phyloP scores from a whole-genome alignment of 23 red algal genomes.

The Gracilaria caudata region DNA sequence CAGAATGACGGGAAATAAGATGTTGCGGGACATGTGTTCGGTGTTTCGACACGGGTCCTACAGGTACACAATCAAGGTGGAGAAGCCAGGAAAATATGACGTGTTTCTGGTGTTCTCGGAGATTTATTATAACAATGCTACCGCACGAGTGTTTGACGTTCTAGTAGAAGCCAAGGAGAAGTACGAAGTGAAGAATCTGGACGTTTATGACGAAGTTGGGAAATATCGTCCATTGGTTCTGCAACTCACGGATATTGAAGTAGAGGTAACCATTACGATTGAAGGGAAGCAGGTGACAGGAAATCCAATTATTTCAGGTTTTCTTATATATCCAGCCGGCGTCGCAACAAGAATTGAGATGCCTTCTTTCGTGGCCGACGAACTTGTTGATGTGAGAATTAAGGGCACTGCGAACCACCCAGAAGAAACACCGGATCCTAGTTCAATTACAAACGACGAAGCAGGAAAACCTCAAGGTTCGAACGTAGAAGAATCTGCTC shows the following conservation, averaged over 20 bases:
- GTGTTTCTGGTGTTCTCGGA: background rate
- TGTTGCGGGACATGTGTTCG: no score
- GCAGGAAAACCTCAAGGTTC: background rate
- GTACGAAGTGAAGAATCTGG: background rate
- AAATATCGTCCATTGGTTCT: background rate
- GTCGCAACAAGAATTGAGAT: background rate
- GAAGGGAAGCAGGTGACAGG: background rate
- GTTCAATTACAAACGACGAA: background rate
- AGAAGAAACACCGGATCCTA: background rate
- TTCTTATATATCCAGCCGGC: no score
- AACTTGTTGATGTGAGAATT: background rate
- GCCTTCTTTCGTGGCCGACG: background rate
- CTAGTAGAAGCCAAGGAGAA: background rate
- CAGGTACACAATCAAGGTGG: background rate
- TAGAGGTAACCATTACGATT: background rate
- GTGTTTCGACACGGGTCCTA: background rate
- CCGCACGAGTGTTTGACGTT: background rate
- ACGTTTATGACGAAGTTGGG: background rate
- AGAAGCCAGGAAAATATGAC: background rate
- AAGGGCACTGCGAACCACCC: background rate
- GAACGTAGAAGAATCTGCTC: no score
- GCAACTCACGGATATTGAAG: background rate
- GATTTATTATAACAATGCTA: background rate
- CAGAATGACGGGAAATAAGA: no score
- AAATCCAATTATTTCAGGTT: background rate